Evolutionary conservation across 352 stramenopile species (phyloP).

Genomic region (Phytophthora sp.): DNA sequence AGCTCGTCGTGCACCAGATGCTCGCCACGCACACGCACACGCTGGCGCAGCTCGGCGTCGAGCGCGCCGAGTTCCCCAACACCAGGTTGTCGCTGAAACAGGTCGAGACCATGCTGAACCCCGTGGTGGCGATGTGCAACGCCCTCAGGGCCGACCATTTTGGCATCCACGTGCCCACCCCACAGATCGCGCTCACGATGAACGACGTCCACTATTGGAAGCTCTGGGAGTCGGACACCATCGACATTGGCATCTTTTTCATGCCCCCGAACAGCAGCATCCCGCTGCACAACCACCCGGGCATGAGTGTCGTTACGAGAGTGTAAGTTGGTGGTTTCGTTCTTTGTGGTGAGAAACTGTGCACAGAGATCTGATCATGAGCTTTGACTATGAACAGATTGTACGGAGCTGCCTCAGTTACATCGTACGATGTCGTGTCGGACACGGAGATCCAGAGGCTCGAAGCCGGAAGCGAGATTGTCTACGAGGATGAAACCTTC

Average conservation of each 20-base stretch:
- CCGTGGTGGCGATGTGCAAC: conserved; percentile 63
- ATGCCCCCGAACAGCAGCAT: conserved; percentile 81
- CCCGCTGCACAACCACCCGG: conserved; percentile 82
- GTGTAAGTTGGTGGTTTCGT: conserved; percentile 47
- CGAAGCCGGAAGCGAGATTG: conserved; percentile 37
- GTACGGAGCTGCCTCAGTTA: conserved; percentile 76
- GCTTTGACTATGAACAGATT: conserved; percentile 44
- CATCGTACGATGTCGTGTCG: conserved; percentile 74
- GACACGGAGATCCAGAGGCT: conserved; percentile 40
- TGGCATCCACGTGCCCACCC: conserved; percentile 71
- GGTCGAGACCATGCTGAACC: conserved; percentile 65
- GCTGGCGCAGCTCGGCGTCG: conserved; percentile 51
- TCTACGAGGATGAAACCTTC: conserved; percentile 31
- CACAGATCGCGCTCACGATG: conserved; percentile 72
- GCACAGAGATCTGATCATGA: conserved; percentile 1
- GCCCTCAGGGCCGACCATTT: conserved; percentile 69
- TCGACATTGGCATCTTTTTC: conserved; percentile 89
- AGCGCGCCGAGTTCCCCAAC: conserved; percentile 66
- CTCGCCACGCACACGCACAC: conserved; percentile 72
- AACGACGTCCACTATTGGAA: conserved; percentile 88
- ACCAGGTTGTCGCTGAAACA: conserved; percentile 77
- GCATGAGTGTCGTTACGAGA: conserved; percentile 86
- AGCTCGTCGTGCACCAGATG: conserved; percentile 76
- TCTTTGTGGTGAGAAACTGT: not conserved
- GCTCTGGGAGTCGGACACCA: conserved; percentile 83